phyloP scores from a whole-genome alignment of 2,329 filamentous ascomycete genomes.

The Sporothrix protearum region DNA sequence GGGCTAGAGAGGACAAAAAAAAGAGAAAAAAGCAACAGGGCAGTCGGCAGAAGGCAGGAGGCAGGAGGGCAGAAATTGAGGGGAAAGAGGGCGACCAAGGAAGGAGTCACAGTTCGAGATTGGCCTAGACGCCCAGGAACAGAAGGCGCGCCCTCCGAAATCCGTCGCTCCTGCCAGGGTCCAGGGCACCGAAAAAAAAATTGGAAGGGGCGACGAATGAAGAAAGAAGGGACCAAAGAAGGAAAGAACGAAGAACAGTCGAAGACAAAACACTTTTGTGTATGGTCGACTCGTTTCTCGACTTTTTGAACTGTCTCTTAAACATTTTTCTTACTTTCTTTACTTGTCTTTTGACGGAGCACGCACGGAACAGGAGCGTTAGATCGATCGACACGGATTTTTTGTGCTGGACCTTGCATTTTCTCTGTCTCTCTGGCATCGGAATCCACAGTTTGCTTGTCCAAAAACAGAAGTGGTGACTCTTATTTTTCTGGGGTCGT shows the following conservation, averaged over 20 bases:
- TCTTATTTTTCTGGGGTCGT: conserved; percentile 17
- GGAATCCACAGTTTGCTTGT: not conserved
- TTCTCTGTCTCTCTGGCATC: not conserved
- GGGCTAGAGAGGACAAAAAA: no score
- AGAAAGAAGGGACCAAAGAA: not conserved
- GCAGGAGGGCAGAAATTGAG: not conserved
- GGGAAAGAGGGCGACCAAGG: not conserved
- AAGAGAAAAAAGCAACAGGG: not conserved
- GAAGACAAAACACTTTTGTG: not conserved
- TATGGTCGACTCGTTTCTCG: not conserved
- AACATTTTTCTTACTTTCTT: not conserved
- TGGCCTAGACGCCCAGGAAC: not conserved
- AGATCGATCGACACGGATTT: conserved; percentile 4
- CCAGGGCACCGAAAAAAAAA: not conserved
- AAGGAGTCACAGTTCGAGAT: not conserved
- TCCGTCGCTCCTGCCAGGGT: not conserved
- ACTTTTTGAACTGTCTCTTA: not conserved
- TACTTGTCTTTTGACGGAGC: not conserved
- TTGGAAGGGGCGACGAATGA: not conserved
- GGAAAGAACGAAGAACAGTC: not conserved
- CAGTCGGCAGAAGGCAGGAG: not conserved
- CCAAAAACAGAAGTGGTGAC: not conserved
- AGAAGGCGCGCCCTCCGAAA: not conserved
- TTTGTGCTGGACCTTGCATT: no score
- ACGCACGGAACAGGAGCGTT: conserved; percentile 1